Conservation (phyloP, 78 protist genomes). For the Cavenderia fasciculata region DNA sequence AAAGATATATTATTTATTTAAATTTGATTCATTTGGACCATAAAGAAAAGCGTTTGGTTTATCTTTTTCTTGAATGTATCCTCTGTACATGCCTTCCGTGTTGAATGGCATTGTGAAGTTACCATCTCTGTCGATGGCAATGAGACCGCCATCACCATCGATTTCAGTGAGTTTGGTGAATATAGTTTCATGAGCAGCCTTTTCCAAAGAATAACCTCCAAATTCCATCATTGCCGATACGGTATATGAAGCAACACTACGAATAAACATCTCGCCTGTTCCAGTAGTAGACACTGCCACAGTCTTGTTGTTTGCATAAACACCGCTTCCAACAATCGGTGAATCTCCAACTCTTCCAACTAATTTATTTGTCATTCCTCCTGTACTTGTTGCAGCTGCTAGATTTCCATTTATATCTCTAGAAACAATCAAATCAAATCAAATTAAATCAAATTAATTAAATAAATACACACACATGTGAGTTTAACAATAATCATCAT, state of each 20-base stretch:
- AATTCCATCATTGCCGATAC: slow-evolving; percentile 74
- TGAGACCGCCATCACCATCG: slow-evolving; percentile 81
- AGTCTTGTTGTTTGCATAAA: slow-evolving; percentile 55
- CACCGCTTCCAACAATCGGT: slow-evolving; percentile 86
- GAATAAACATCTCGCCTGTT: slow-evolving; percentile 74
- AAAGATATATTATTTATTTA: no score
- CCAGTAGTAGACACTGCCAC: slow-evolving; percentile 81
- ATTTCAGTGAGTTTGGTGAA: background rate
- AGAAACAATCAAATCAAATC: no score
- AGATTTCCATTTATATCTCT: slow-evolving; percentile 77
- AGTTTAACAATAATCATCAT: no score
- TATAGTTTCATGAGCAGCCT: slow-evolving; percentile 51
- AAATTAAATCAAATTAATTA: no score
- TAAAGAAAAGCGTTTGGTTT: slow-evolving; percentile 22
- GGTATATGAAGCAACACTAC: slow-evolving; percentile 40
- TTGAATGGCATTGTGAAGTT: slow-evolving; percentile 78
- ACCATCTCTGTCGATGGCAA: slow-evolving; percentile 70
- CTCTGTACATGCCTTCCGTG: slow-evolving; percentile 80
- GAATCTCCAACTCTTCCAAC: slow-evolving; percentile 85
- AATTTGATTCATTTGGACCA: no score
- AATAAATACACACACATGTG: no score
- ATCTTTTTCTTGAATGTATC: background rate
- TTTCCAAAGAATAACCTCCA: slow-evolving; percentile 23
- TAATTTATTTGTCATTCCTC: slow-evolving; percentile 87
- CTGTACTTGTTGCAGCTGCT: slow-evolving; percentile 86